These are phyloP conservation scores for Murraya koenigii DNA, from an alignment of 345 rosid genomes.

Conservation along the genomic window DNA sequence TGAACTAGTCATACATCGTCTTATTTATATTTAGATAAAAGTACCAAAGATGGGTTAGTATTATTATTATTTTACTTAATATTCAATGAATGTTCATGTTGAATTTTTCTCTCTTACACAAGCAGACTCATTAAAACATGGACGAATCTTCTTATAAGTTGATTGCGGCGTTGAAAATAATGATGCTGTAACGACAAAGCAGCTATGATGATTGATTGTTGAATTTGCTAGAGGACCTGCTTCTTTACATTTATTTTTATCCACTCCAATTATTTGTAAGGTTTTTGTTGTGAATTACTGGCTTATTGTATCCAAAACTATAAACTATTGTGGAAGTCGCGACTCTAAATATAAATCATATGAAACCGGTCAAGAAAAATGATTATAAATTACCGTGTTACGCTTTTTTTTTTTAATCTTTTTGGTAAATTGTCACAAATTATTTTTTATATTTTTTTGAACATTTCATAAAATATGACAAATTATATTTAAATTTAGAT, in stretches of 20 bases:
- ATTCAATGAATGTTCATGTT: conserved; percentile 18
- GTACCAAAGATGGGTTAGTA: conserved; percentile 19
- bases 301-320: too few relatives aligned
- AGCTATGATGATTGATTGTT: neutral
- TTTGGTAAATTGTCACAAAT: too few relatives aligned
- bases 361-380: too few relatives aligned
- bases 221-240: neutral
- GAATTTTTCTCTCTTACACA: neutral
- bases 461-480: too few relatives aligned
- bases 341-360: too few relatives aligned
- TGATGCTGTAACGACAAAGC: neutral
- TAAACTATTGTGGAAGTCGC: too few relatives aligned
- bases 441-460: too few relatives aligned
- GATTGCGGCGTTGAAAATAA: conserved; percentile 7
- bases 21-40: conserved; percentile 20
- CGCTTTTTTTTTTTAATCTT: too few relatives aligned
- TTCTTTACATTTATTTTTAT: neutral
- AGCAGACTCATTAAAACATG: neutral
- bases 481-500: too few relatives aligned
- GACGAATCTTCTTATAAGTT: conserved; percentile 1
- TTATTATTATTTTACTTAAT: neutral
- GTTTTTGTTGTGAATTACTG: too few relatives aligned
- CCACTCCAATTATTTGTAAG: neutral
- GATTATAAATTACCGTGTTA: too few relatives aligned
- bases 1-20: conserved; percentile 23